Base-by-base conservation (phyloP, 2,329 filamentous ascomycete species). In the Fonsecaea monophora region DNA sequence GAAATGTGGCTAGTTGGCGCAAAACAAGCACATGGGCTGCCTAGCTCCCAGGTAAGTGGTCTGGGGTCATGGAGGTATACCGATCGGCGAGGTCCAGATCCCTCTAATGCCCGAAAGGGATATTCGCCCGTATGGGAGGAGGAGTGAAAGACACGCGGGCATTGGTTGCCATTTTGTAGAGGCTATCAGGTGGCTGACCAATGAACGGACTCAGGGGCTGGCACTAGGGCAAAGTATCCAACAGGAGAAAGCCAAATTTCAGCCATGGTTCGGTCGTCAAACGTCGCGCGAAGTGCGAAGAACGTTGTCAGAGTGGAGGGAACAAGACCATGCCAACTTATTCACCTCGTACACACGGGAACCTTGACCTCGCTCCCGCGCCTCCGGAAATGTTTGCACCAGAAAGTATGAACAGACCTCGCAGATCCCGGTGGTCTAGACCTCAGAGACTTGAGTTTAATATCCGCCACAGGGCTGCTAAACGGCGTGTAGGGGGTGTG, bases 61-160 rank as follows among this genome's bases (percentile, higher is more conserved):
- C 10, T 4, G 5, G n/a, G n/a, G 42, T 4, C 7, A 15, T 48
- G 42, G n/a, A 48, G n/a, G 42, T 7, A 48, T 8, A 18, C 42
- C 42, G 42, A 48, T 48, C 42, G 42, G n/a, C n/a, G 42, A 48
- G n/a, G 18, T n/a, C n/a, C n/a, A 18, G 42, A 48, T 48, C 42
- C 21, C 10, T 21, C 42, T 21, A 25, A 25, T 25, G n/a, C 42
- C 9, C 42, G 21, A 21, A 18, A 48, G n/a, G 42, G n/a, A 48
- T 18, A 21, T 7, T 18, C 7, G 5, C 38, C 8, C n/a, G 42
- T 18, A 18, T 48, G 5, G 10, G 6, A 8, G 1, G 42, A 48
- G 10, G 42, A 21, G n/a, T 21, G 7, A 8, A 48, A 6, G 8
- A 7, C 21, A 21, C n/a, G 8, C 0, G 18, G 5, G 18, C 7